Percentiles rank a stretch among this genome's conserved stretches.
phyloP scores from a whole-genome alignment of 805 yeast species.

The Cephaloascus fragrans region DNA sequence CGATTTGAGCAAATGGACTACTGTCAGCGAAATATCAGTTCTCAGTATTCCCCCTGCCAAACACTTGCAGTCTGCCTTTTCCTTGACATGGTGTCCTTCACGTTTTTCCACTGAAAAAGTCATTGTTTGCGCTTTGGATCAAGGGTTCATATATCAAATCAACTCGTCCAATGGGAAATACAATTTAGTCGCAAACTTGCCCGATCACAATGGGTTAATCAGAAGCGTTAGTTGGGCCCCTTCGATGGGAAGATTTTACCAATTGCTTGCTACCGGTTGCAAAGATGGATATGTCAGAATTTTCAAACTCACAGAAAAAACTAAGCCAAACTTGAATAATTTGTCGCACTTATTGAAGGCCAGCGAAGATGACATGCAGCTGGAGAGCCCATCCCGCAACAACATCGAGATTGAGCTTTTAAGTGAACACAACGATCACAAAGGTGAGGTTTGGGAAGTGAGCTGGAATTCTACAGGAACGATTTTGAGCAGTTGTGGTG shows the following conservation, averaged over 20 bases:
- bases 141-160: constrained; percentile 62
- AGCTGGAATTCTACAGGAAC: constrained; percentile 95
- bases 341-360: neutral
- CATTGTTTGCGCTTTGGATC: constrained; percentile 78
- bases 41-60: constrained; percentile 66
- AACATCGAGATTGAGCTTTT: constrained; percentile 43
- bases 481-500: constrained; percentile 86
- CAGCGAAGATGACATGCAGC: constrained; percentile 1
- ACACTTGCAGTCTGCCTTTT: constrained; percentile 76
- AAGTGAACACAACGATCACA: constrained; percentile 66
- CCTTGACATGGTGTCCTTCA: constrained; percentile 86
- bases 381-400: neutral
- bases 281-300: constrained; percentile 90
- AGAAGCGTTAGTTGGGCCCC: constrained; percentile 96
- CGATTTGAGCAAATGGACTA: constrained; percentile 75
- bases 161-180: constrained; percentile 38
- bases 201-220: constrained; percentile 81
- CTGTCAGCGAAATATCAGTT: constrained; percentile 61
- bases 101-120: constrained; percentile 73
- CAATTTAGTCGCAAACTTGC: constrained; percentile 50
- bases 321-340: constrained; percentile 7
- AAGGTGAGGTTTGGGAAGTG: constrained; percentile 92
- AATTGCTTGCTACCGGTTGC: constrained; percentile 88
- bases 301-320: constrained; percentile 54
- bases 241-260: constrained; percentile 83